phyloP scores from a whole-genome alignment of 1,284 basidiomycete species.

The Heliocybe sulcata region DNA sequence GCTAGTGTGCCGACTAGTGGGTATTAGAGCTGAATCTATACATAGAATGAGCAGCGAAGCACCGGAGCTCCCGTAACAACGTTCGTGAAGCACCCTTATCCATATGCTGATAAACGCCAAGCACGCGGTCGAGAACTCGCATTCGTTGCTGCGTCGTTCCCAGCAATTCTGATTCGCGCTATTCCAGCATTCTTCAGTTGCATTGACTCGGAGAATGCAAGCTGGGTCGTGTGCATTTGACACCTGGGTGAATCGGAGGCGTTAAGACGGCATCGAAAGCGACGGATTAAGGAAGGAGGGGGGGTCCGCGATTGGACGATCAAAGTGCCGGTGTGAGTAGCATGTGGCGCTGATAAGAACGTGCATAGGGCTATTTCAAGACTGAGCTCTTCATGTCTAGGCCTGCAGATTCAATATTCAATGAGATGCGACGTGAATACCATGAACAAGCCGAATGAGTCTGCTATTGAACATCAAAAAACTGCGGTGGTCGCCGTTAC shows the following conservation, averaged over 20 bases:
- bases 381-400: background rate
- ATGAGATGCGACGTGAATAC: background rate
- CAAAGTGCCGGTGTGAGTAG: background rate
- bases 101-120: background rate
- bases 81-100: background rate
- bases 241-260: background rate
- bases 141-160: background rate
- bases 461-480: no score
- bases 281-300: background rate
- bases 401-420: background rate
- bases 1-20: background rate
- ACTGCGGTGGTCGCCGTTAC: no score
- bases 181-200: background rate
- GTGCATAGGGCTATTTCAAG: background rate
- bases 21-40: background rate
- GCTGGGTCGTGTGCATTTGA: background rate
- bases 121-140: background rate
- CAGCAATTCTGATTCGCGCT: background rate
- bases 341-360: background rate
- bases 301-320: background rate
- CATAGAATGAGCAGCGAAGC: background rate
- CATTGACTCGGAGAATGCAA: background rate
- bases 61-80: background rate
- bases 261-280: no score
- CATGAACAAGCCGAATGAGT: no score